Evolutionary conservation across 2,329 filamentous ascomycete species (phyloP).

Genomic region (Paecilomyces formosus): DNA sequence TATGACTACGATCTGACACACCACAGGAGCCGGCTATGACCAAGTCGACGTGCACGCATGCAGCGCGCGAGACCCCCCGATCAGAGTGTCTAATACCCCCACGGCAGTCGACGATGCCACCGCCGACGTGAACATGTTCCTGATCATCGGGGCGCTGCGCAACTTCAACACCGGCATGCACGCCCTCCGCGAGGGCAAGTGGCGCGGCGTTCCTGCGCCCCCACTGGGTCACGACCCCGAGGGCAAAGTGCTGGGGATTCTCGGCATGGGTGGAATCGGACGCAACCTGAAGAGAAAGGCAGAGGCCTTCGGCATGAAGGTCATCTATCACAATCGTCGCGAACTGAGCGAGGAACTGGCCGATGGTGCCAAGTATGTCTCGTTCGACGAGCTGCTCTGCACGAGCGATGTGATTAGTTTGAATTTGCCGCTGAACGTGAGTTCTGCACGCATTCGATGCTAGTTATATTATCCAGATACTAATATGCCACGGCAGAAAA

Average conservation of each 20-base stretch:
- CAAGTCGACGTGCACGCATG: slow-evolving; percentile 69
- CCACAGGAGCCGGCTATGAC: slow-evolving; percentile 72
- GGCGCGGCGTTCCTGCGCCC: slow-evolving; percentile 51
- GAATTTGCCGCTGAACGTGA: slow-evolving; percentile 73
- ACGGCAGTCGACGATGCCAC: slow-evolving; percentile 75
- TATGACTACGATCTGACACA: background rate
- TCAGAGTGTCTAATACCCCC: slow-evolving; percentile 75
- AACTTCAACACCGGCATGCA: slow-evolving; percentile 63
- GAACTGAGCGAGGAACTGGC: slow-evolving; percentile 47
- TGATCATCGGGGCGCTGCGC: slow-evolving; percentile 71
- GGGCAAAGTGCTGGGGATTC: slow-evolving; percentile 69
- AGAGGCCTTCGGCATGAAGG: slow-evolving; percentile 65
- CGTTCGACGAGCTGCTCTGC: slow-evolving; percentile 63
- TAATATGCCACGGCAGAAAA: slow-evolving; percentile 38
- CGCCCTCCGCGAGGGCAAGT: slow-evolving; percentile 58
- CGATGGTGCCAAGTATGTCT: slow-evolving; percentile 41
- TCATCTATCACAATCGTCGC: slow-evolving; percentile 67
- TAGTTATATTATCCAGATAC: background rate
- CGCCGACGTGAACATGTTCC: slow-evolving; percentile 71
- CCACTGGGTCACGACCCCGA: slow-evolving; percentile 68
- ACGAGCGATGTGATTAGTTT: slow-evolving; percentile 70
- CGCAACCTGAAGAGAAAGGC: slow-evolving; percentile 69
- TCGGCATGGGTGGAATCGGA: slow-evolving; percentile 84
- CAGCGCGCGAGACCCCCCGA: slow-evolving; percentile 48
- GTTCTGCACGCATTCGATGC: slow-evolving; percentile 21